phyloP scores from a whole-genome alignment of 106 monocot species.

The Chionographis japonica region DNA sequence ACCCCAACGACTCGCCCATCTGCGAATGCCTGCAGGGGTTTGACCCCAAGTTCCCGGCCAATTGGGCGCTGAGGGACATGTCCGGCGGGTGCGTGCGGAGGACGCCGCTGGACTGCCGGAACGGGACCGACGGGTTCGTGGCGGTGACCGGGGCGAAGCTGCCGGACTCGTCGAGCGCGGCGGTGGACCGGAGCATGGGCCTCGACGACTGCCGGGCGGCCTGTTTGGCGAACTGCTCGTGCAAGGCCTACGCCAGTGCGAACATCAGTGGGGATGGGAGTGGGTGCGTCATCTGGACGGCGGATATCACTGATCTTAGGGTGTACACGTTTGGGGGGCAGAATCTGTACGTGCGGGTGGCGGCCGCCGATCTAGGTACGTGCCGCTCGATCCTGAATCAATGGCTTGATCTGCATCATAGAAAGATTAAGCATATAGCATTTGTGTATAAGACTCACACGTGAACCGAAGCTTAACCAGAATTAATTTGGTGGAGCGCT shows the following conservation, averaged over 20 bases:
- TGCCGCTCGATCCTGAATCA: not conserved
- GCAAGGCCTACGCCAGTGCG: slow-evolving; percentile 44
- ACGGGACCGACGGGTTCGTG: slow-evolving; percentile 19
- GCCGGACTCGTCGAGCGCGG: slow-evolving; percentile 22
- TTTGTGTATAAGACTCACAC: not conserved
- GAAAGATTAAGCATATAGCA: too few relatives aligned
- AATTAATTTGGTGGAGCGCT: too few relatives aligned
- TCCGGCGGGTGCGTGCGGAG: too few relatives aligned
- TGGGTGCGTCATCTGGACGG: slow-evolving; percentile 55
- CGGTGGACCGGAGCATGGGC: slow-evolving; percentile 15
- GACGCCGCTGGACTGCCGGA: too few relatives aligned
- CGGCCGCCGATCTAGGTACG: slow-evolving; percentile 31
- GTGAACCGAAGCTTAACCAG: too few relatives aligned
- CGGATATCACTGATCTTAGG: slow-evolving; percentile 33
- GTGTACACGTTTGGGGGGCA: slow-evolving; percentile 21
- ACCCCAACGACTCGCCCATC: too few relatives aligned
- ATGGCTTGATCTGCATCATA: too few relatives aligned
- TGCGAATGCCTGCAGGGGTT: too few relatives aligned
- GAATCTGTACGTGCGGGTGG: slow-evolving; percentile 39
- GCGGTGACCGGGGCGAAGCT: slow-evolving; percentile 20
- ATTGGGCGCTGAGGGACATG: too few relatives aligned
- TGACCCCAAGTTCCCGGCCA: too few relatives aligned
- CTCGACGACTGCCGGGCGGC: slow-evolving; percentile 20
- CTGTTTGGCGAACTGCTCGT: slow-evolving; percentile 56
- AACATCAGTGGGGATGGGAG: slow-evolving; percentile 17